Evolutionary conservation across 345 rosid species (phyloP).

Genomic region (Melaleuca alternifolia): DNA sequence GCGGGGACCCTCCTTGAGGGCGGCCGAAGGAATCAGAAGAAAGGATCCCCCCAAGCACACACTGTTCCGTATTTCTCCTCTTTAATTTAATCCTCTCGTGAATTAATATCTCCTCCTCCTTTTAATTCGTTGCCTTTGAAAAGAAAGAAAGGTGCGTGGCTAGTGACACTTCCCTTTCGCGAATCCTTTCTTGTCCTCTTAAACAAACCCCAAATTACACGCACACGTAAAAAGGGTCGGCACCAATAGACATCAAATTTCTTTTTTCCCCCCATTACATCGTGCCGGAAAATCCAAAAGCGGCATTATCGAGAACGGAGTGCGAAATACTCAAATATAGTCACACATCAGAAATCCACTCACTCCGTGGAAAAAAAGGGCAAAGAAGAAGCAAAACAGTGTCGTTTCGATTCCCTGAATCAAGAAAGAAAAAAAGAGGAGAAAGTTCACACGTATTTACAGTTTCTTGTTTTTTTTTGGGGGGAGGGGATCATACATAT

Average conservation of each 20-base stretch:
- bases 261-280: too few species aligned
- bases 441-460: not conserved
- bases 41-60: not conserved
- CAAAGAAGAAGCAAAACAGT: not conserved
- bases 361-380: not conserved
- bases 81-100: not conserved
- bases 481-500: not conserved
- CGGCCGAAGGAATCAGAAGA: not conserved
- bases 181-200: not conserved
- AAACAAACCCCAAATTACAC: not conserved
- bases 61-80: too few species aligned
- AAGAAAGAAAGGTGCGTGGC: not conserved
- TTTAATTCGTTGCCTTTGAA: not conserved
- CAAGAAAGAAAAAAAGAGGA: not conserved
- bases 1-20: not conserved
- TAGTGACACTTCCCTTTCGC: not conserved
- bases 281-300: not conserved
- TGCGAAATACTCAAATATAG: not conserved
- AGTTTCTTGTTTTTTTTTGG: not conserved
- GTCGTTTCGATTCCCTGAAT: not conserved
- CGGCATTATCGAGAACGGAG: not conserved
- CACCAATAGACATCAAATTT: not conserved
- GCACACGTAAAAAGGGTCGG: not conserved
- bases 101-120: not conserved
- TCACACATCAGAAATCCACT: not conserved